Percentiles rank a stretch among this genome's conserved stretches.
phyloP scores from a whole-genome alignment of 495 filamentous ascomycete species.

The Parathielavia appendiculata region DNA sequence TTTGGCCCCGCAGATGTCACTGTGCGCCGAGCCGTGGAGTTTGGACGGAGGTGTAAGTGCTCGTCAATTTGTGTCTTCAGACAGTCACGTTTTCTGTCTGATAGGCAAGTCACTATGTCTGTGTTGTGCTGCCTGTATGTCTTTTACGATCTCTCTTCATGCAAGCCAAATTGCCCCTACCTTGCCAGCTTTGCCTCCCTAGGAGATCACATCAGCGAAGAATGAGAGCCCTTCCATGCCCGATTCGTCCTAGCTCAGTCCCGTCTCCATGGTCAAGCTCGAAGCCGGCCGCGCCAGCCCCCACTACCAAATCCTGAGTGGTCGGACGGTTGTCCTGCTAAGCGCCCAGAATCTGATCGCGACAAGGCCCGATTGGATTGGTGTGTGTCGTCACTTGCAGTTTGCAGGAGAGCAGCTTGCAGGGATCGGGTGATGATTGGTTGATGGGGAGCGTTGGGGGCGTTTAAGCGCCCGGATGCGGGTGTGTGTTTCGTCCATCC shows the following conservation, averaged over 20 bases:
- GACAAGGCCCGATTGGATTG: background rate
- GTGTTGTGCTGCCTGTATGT: too few species aligned
- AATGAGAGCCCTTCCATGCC: background rate
- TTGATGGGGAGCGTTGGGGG: background rate
- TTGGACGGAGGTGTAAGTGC: too few species aligned
- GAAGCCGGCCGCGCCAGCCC: background rate
- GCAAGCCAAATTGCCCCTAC: background rate
- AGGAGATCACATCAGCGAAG: too few species aligned
- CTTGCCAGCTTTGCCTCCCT: too few species aligned
- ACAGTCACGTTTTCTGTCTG: too few species aligned
- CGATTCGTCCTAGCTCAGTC: slow-evolving; percentile 13
- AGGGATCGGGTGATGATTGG: background rate
- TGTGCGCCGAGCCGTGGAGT: too few species aligned
- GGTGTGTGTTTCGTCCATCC: too few species aligned
- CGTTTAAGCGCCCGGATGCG: background rate
- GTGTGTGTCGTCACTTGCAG: slow-evolving; percentile 11
- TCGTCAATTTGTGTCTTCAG: too few species aligned
- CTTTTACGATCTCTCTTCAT: background rate
- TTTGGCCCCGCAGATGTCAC: too few species aligned
- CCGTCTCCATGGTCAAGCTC: slow-evolving; percentile 21
- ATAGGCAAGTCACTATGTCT: too few species aligned
- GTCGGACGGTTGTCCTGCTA: slow-evolving; percentile 4
- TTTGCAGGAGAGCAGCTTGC: background rate
- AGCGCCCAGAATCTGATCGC: too few species aligned
- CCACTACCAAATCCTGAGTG: slow-evolving; percentile 7